Percentiles rank a stretch among this genome's conserved stretches.
Conservation (phyloP, 176 grass and related monocot genomes). For the Musa acuminata region DNA sequence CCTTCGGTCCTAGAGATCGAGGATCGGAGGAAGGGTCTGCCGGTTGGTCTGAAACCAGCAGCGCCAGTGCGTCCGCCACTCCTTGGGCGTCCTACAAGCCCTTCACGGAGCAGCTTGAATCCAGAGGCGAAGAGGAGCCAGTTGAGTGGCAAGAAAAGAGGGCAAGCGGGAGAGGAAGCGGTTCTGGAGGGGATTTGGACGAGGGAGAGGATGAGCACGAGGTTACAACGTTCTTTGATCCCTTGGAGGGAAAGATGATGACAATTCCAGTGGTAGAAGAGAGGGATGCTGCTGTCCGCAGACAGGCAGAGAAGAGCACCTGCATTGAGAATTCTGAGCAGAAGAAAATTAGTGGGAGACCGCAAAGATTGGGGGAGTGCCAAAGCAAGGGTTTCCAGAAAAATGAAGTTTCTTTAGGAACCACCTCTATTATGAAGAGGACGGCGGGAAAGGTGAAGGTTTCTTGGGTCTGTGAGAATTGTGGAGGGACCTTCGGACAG, state of each 20-base stretch:
- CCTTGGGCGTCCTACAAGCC: slow-evolving; percentile 22
- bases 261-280: not conserved
- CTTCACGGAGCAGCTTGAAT: slow-evolving; percentile 16
- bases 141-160: slow-evolving; percentile 1
- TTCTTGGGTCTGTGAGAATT: slow-evolving; percentile 45
- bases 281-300: not conserved
- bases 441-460: slow-evolving; percentile 34
- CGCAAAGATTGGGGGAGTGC: slow-evolving; percentile 12
- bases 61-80: no score
- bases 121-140: not conserved
- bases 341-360: slow-evolving; percentile 3
- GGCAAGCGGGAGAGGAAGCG: not conserved
- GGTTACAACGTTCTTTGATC: slow-evolving; percentile 43
- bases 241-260: slow-evolving; percentile 40
- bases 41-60: not conserved
- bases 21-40: not conserved
- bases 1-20: not conserved
- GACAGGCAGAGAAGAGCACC: not conserved
- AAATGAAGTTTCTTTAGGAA: not conserved
- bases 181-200: not conserved
- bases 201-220: not conserved
- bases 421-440: not conserved
- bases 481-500: slow-evolving; percentile 38
- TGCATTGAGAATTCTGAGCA: slow-evolving; percentile 10
- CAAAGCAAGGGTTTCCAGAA: not conserved